Evolutionary conservation across 2,329 filamentous ascomycete species (phyloP), one percentile per base, ranked within the genome.

Genomic region (Keithomyces neogunnii): DNA sequence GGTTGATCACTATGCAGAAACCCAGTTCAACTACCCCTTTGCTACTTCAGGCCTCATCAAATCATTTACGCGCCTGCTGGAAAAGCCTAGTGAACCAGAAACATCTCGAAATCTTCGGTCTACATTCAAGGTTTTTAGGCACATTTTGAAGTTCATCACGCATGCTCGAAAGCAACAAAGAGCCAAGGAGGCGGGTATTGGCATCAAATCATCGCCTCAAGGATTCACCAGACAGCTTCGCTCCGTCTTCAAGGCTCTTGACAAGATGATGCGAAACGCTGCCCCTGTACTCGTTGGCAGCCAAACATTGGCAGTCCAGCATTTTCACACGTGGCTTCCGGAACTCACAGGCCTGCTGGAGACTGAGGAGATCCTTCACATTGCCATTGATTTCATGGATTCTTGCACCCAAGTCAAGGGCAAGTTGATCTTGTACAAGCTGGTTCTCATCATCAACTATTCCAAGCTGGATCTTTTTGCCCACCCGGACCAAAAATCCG

Each of bases 321-420:
- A 97, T 66, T 95, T 97, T 66, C 92, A 97, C 64, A 88, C 88
- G 0, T 99, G 93, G 93, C 74, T 99, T n/a, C 92, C 93, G 0
- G 92, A 97, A 64, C 80, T 99, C 8, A 77, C 82, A 0, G 82
- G 85, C 2, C 76, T 93, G 38, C 77, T 97, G 63, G 81, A 79
- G 3, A 84, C 85, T 0, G 86, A 90, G 60, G 92, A 97, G 65
- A 92, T 96, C 45, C 73, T 96, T 49, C 86, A 95, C 61, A 86
- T 96, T 56, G 89, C 91, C 40, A 88, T 95, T 55, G 89, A 92
- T 68, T 95, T 97, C 63, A 86, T 97, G 73, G 90, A 96, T 63
- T 89, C 93, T 1, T 96, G 91, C 69, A 81, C 84, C 3, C 74
- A 83, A 31, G 91, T 95, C 46, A 92, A 91, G 65, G 92, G 93